Evolutionary conservation across 2,329 filamentous ascomycete genomes (phyloP), one percentile per base, ranked within the genome.

Genomic region (Microsporum ferrugineum): DNA sequence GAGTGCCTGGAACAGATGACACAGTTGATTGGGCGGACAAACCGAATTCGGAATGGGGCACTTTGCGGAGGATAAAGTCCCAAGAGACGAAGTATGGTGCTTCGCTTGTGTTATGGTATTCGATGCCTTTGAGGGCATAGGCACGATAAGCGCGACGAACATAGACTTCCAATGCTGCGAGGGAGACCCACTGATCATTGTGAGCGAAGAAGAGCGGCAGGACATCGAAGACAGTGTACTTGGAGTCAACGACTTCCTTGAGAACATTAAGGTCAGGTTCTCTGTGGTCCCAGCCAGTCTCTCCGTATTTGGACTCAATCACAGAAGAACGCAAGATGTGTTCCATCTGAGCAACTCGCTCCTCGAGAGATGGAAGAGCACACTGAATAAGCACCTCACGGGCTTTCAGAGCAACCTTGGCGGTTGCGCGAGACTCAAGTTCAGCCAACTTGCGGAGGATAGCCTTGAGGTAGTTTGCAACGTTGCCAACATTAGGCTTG

Each of bases 191-290:
- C 10, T 90, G 87, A 71, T 99, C 94, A 47, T 89, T 84, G 76
- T 99, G 91, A 38, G 86, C 88, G 72, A 99, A 99, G 84, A 99
- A 99, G 62, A 90, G 86, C 5, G 92, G 88, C 66, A 99, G 77
- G 17, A 99, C 94, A 71, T 99, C 94, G 68, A 96, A 96, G 65
- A 99, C 94, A 47, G 92, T 97, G 79, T 95, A 97, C 78, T 95
- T 95, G 60, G 94, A 97, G 76, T 99, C 94, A 59, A 99, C 90
- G 36, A 99, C 91, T 75, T 99, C 94, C 80, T 96, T 96, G 77
- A 99, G 87, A 65, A 95, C 81, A 27, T 95, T 88, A 60, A 95
- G 79, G 76, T 88, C 89, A 56, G 94, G 94, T 76, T 96, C 89
- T 66, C 94, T 84, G 78, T 99, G 94, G 65, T 96, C 92, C 88